phyloP scores from a whole-genome alignment of 345 rosid genomes.

The Acer negundo region DNA sequence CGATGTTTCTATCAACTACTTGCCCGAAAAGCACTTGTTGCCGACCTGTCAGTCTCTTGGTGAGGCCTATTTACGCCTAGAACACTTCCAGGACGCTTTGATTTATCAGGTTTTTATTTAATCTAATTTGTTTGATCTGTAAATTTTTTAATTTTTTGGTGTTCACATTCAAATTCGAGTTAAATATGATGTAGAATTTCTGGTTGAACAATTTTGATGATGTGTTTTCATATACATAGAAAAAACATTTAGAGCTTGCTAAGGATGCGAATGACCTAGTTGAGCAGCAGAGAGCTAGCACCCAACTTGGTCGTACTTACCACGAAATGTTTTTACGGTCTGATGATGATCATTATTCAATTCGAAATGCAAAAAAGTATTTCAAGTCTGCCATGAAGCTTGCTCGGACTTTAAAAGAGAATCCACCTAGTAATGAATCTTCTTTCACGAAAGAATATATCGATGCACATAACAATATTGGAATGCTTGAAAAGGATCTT shows the following conservation, averaged over 20 bases:
- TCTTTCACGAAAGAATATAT: constrained; percentile 83
- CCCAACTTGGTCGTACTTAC: constrained; percentile 93
- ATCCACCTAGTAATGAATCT: constrained; percentile 51
- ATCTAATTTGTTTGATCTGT: too few relatives aligned
- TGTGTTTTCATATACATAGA: constrained; percentile 39
- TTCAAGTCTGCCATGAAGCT: constrained; percentile 80
- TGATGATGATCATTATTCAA: constrained; percentile 61
- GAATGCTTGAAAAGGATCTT: constrained; percentile 87
- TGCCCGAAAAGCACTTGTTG: constrained; percentile 72
- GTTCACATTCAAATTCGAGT: too few relatives aligned
- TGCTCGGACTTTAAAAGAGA: constrained; percentile 64
- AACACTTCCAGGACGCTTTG: constrained; percentile 66
- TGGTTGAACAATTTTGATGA: background rate
- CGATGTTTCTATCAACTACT: constrained; percentile 59
- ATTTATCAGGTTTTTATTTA: constrained; percentile 57
- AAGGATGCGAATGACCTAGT: constrained; percentile 63
- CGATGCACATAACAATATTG: constrained; percentile 89
- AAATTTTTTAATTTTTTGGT: background rate
- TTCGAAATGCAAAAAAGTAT: constrained; percentile 81
- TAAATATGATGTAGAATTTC: background rate
- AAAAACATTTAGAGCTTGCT: constrained; percentile 87
- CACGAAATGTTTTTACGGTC: constrained; percentile 66
- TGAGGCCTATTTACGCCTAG: constrained; percentile 76
- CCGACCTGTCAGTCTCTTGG: constrained; percentile 94
- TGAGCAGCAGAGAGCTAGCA: constrained; percentile 93